A percentile compares a stretch with the other conserved stretches of the same genome.
Conservation (phyloP, 345 rosid genomes). For the Nephelium lappaceum region DNA sequence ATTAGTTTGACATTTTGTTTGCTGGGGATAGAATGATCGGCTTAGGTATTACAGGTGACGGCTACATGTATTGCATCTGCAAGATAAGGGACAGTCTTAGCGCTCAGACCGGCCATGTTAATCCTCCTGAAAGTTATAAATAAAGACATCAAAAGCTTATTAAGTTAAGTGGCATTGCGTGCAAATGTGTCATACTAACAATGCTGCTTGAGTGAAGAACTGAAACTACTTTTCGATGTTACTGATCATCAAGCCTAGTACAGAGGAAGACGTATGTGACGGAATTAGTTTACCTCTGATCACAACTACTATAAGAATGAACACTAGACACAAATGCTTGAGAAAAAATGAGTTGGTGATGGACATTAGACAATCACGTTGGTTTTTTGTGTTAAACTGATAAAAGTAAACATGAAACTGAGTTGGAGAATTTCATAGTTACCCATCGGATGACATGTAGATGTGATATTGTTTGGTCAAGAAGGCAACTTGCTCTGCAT, state of each 20-base stretch:
- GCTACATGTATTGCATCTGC: constrained; percentile 55
- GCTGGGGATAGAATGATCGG: neutral
- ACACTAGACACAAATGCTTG: neutral
- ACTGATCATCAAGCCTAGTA: neutral
- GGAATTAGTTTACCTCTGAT: neutral
- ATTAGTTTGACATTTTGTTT: neutral
- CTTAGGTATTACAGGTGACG: constrained; percentile 21
- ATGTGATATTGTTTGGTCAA: constrained; percentile 56
- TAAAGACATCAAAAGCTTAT: neutral
- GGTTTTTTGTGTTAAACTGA: no score
- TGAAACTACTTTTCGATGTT: neutral
- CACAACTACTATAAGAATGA: neutral
- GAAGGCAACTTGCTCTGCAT: constrained; percentile 44
- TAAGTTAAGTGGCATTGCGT: neutral
- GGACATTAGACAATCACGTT: no score
- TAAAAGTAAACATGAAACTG: neutral
- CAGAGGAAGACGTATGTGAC: neutral
- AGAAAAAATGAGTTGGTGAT: no score
- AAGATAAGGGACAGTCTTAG: constrained; percentile 42
- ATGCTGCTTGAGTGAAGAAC: neutral
- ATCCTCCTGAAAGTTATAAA: constrained; percentile 50
- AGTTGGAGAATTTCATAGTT: constrained; percentile 8
- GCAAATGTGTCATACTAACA: neutral
- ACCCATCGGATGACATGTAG: constrained; percentile 66
- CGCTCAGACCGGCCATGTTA: constrained; percentile 56